phyloP scores from a whole-genome alignment of 768 basidiomycete species.

The Lactarius psammicola region DNA sequence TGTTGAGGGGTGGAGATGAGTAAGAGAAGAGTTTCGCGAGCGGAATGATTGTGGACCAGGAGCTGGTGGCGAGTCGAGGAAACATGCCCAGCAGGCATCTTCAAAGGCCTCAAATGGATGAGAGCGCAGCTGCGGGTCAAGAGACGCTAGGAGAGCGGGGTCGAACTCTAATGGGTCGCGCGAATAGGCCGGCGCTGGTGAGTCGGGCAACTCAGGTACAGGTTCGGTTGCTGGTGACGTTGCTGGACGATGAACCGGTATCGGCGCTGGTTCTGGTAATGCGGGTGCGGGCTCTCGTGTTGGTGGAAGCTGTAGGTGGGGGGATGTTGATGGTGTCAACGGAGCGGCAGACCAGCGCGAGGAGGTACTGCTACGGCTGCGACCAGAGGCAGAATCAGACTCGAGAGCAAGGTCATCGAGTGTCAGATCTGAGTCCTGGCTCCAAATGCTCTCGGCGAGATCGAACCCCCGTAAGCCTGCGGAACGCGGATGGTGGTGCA shows the following conservation, averaged over 20 bases:
- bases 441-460: conserved; percentile 29
- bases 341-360: conserved; percentile 19
- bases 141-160: conserved; percentile 16
- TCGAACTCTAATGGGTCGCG: conserved; percentile 21
- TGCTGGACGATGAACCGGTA: neutral
- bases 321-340: conserved; percentile 7
- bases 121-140: conserved; percentile 14
- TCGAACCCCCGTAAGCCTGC: conserved; percentile 23
- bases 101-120: conserved; percentile 23
- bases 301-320: neutral
- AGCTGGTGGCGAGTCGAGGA: neutral
- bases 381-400: conserved; percentile 17
- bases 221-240: neutral
- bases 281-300: neutral
- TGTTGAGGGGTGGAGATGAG: neutral
- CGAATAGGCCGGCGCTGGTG: conserved; percentile 22
- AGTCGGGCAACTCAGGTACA: conserved; percentile 1
- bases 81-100: conserved; percentile 10
- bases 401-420: conserved; percentile 26
- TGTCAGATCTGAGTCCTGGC: conserved; percentile 23
- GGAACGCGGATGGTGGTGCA: neutral
- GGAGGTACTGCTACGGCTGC: conserved; percentile 13
- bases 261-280: neutral
- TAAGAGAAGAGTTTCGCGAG: neutral
- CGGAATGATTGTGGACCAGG: neutral